Conservation (phyloP, 2,329 filamentous ascomycete species). For the Beauveria scarabaeidicola region DNA sequence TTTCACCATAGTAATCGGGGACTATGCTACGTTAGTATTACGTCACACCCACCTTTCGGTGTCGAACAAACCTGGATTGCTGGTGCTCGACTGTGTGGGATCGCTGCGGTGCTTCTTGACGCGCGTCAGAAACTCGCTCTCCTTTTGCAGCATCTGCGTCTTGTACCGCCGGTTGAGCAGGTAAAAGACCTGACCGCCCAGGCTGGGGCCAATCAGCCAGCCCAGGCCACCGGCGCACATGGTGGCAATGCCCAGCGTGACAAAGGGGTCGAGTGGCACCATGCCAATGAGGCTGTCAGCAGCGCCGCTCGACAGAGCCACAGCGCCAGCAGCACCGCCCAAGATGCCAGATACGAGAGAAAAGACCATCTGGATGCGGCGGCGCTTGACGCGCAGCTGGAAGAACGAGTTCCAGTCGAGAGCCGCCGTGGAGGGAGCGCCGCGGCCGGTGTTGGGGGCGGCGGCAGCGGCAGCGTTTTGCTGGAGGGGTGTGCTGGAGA, state of each 20-base stretch:
- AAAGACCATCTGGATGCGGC: conserved; percentile 73
- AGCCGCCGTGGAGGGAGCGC: conserved; percentile 23
- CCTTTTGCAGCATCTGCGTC: conserved; percentile 73
- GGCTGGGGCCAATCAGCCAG: conserved; percentile 77
- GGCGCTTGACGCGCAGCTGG: conserved; percentile 74
- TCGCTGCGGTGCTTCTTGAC: conserved; percentile 92
- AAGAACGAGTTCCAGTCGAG: conserved; percentile 92
- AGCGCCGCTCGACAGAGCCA: conserved; percentile 60
- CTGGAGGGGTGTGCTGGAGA: conserved; percentile 14
- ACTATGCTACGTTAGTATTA: conserved; percentile 38
- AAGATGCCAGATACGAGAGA: conserved; percentile 57
- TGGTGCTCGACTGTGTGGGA: conserved; percentile 76
- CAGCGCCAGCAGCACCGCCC: conserved; percentile 53
- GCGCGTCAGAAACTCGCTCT: conserved; percentile 84
- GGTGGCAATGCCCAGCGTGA: conserved; percentile 74
- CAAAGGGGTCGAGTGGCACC: conserved; percentile 78
- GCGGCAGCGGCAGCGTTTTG: conserved; percentile 16
- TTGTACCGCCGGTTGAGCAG: conserved; percentile 62
- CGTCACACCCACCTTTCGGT: neutral
- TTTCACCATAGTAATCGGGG: conserved; percentile 97
- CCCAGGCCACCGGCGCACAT: conserved; percentile 70
- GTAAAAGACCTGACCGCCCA: conserved; percentile 76
- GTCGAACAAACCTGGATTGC: conserved; percentile 61
- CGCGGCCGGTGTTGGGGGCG: conserved; percentile 19
- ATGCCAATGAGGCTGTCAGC: conserved; percentile 63